Base-by-base conservation (phyloP, 2,329 filamentous ascomycete species). In the Aspergillus sp. region DNA sequence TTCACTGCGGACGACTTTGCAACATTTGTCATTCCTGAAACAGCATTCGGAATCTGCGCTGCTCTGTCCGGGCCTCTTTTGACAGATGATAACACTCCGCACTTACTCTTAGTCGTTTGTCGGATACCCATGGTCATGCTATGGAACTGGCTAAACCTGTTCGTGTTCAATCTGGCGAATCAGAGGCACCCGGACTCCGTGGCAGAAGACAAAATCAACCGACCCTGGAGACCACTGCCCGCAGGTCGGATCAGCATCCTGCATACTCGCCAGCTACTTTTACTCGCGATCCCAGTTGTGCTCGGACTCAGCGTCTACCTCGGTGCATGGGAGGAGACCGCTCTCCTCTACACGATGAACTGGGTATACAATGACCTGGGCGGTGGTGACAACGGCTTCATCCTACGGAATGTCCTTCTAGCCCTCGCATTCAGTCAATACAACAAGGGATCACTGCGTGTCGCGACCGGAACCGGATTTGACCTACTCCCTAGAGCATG, bases 311-410 rank as follows among this genome's bases (percentile, higher is more conserved):
- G 64, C 53, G 60, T 56, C 19, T 39, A 57, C 1, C 52, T 73
- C 23, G 66, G 72, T 30, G 62, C 66, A 17, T 32, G 66, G 44
- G 59, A 65, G 38, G 66, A 77, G 60, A 66, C 70, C 21, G 51
- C 68, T 1, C 27, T 75, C 11, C 60, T 80, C 25, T 56, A 74
- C 53, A 32, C 72, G 7, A 39, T 75, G 50, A 75, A 70, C 0
- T 78, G 74, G 71, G 63, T 77, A 53, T 81, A 81, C 66, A 81
- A 81, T 60, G 78, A 81, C 56, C 64, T 75, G 1, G 54, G 62
- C 3, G 73, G 73, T 2, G 70, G 66, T 3, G 72, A 73, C 21
- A 64, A 69, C 25, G 44, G 44, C 2, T 49, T 25, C 44, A 27
- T 50, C 7, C 23, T 50, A 1, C 47, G 47, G 4, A 50, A 50